Evolutionary conservation across 768 basidiomycete genomes (phyloP).

Genomic region (Lentinula sp.): DNA sequence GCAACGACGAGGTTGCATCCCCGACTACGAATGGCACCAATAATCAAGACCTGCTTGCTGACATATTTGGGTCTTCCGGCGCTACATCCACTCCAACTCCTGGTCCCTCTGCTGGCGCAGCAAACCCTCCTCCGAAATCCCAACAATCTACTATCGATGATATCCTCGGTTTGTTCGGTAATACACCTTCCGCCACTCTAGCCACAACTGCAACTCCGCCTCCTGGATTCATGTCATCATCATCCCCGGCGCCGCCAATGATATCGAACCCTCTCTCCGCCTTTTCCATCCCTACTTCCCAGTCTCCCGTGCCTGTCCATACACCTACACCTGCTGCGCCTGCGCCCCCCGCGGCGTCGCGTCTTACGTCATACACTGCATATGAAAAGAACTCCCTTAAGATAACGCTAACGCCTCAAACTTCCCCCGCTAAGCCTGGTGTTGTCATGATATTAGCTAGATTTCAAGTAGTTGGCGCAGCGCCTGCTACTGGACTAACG

Average conservation of each 20-base stretch:
- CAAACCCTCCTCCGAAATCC: conserved; percentile 37
- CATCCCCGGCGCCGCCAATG: conserved; percentile 13
- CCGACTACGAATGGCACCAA: conserved; percentile 39
- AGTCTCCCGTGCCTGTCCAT: conserved; percentile 28
- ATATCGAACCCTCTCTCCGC: conserved; percentile 23
- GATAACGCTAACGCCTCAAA: conserved; percentile 87
- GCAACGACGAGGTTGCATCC: conserved; percentile 58
- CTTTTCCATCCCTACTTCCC: conserved; percentile 30
- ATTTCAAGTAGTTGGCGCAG: conserved; percentile 65
- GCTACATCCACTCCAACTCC: conserved; percentile 26
- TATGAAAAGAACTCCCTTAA: conserved; percentile 90
- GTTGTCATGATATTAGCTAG: conserved; percentile 86
- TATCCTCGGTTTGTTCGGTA: conserved; percentile 84
- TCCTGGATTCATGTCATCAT: conserved; percentile 14
- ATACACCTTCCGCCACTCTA: conserved; percentile 32
- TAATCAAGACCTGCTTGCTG: conserved; percentile 80
- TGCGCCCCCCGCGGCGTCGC: conserved; percentile 37
- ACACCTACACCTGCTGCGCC: conserved; percentile 26
- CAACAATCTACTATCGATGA: conserved; percentile 72
- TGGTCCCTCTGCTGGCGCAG: conserved; percentile 24
- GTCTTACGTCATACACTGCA: conserved; percentile 70
- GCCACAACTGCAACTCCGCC: conserved; percentile 20
- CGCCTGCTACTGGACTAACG: conserved; percentile 57
- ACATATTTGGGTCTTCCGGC: conserved; percentile 75
- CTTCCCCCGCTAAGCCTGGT: conserved; percentile 74